Evolutionary conservation across 164 flowering plant species (phyloP), one percentile per base, ranked within the genome.

Genomic region (Kingdonia uniflora): DNA sequence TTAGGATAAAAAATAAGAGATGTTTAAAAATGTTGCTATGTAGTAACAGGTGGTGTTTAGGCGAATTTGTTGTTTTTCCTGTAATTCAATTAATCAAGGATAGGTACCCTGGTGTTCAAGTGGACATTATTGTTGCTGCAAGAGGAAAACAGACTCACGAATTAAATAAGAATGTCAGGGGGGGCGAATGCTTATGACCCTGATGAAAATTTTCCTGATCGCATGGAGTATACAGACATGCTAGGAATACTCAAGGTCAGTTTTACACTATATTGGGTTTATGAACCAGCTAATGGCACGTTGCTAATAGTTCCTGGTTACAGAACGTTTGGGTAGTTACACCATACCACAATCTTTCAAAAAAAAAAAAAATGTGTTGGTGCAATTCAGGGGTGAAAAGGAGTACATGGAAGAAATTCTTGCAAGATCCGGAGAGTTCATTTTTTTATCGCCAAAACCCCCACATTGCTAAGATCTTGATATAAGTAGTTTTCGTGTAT

Each of bases 161-260:
- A 70, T 19, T 90, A 67, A 90, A 90, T 60, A 90, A 90, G 69
- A 90, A 90, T 69, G 95, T 90, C 54, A 78, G 95, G 55, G 86
- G n/a, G 87, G 87, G 86, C 97, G 35, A 57, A 71, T 76, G 91
- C 40, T 1, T 82, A 81, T 59, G 95, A 90, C 54, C 71, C 64
- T 0, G 91, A 90, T 56, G 83, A 79, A 48, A 66, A 76, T 40
- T 89, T 70, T 47, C 97, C 95, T 19, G 87, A 78, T 0, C 94
- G 94, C 0, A 85, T 79, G 10, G 95, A 78, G 62, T 90, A 84
- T 23, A 76, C 80, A 11, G 97, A 90, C 68, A 82, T 86, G 84
- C 16, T 84, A 41, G 97, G 97, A 60, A 13, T 81, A 26, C 74
- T 90, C 11, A 86, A 77, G 94, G 97, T 85, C 48, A 14, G 78